Conservation (phyloP, 2,329 filamentous ascomycete genomes). For the Epichloe amarillans region DNA sequence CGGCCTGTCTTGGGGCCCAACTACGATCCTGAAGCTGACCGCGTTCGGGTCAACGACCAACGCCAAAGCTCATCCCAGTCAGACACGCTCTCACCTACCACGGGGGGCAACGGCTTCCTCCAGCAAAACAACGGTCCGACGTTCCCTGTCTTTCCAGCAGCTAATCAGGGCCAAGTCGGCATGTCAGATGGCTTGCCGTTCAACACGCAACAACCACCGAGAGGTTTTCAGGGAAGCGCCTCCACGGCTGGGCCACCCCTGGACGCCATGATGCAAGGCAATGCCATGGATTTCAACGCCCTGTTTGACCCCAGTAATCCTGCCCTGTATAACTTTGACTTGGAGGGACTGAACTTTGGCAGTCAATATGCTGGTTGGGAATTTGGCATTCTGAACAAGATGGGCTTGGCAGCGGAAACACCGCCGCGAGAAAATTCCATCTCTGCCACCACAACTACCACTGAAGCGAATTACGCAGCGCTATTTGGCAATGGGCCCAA, state of each 20-base stretch:
- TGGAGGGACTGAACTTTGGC: slow-evolving; percentile 77
- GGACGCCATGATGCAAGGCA: slow-evolving; percentile 35
- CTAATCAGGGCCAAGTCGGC: slow-evolving; percentile 29
- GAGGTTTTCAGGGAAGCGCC: slow-evolving; percentile 48
- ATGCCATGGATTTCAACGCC: slow-evolving; percentile 38
- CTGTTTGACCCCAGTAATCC: slow-evolving; percentile 88
- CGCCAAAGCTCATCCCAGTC: slow-evolving; percentile 35
- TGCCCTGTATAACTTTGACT: slow-evolving; percentile 87
- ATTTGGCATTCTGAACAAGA: slow-evolving; percentile 91
- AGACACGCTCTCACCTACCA: slow-evolving; percentile 26
- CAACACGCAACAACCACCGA: slow-evolving; percentile 55
- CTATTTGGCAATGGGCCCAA: slow-evolving; percentile 39
- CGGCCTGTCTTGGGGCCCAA: slow-evolving; percentile 69
- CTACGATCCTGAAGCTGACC: slow-evolving; percentile 45
- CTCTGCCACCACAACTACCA: slow-evolving; percentile 26
- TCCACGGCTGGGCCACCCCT: slow-evolving; percentile 35
- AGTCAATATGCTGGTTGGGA: slow-evolving; percentile 93
- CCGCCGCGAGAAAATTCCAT: slow-evolving; percentile 52
- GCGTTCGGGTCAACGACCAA: slow-evolving; percentile 30
- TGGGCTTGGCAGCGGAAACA: slow-evolving; percentile 66
- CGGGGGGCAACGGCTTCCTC: slow-evolving; percentile 33
- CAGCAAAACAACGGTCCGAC: slow-evolving; percentile 30
- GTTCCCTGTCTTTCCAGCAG: slow-evolving; percentile 38
- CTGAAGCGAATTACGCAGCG: slow-evolving; percentile 27
- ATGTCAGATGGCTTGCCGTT: slow-evolving; percentile 41